Conservation (phyloP, 768 basidiomycete genomes). For the Hericium alpestre region DNA sequence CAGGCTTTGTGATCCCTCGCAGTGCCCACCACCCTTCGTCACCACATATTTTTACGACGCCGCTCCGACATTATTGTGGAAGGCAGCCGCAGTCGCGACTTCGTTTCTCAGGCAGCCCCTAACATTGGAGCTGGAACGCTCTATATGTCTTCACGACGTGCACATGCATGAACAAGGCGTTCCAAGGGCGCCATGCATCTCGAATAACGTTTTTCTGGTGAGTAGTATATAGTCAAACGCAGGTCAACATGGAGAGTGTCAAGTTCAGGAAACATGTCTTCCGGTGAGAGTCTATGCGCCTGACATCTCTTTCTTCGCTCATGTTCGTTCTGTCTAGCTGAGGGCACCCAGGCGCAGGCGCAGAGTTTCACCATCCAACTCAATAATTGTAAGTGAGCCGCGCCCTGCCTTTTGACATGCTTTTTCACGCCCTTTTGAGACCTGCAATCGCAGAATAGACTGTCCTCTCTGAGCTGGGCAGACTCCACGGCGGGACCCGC, state of each 20-base stretch:
- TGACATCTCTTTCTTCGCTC: background rate
- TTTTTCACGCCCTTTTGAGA: conserved; percentile 18
- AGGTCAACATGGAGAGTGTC: background rate
- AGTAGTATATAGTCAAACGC: background rate
- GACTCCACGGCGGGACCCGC: conserved; percentile 31
- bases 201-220: background rate
- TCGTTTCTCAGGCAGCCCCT: background rate
- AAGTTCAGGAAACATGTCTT: conserved; percentile 2
- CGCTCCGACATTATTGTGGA: background rate
- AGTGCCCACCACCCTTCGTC: background rate
- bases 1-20: background rate
- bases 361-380: conserved; percentile 6
- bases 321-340: conserved; percentile 4
- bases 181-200: background rate
- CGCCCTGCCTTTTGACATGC: background rate
- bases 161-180: background rate
- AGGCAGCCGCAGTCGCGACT: background rate
- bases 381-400: conserved; percentile 10
- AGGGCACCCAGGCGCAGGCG: background rate
- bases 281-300: conserved; percentile 3
- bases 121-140: background rate
- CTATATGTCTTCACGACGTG: background rate
- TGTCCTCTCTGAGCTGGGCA: conserved; percentile 29
- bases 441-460: conserved; percentile 23
- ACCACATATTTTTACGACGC: background rate